Evolutionary conservation across 129 eudicot genomes (phyloP).

Genomic region (Tagetes erecta): DNA sequence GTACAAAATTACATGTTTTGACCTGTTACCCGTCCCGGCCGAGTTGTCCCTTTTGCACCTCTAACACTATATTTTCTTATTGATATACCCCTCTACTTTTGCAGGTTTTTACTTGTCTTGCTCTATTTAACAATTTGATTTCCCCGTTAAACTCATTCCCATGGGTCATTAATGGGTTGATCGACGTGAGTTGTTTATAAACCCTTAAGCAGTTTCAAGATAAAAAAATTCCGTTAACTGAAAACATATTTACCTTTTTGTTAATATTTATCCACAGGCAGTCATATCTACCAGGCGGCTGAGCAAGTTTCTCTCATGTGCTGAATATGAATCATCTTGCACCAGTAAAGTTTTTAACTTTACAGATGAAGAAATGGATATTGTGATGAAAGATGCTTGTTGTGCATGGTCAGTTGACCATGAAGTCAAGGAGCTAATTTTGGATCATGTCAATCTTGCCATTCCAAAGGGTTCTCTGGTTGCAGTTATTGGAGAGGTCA

Average conservation of each 20-base stretch:
- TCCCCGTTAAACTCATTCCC: conserved; percentile 97
- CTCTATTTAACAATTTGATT: conserved; percentile 83
- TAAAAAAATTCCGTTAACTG: neutral
- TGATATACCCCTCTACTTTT: conserved; percentile 22
- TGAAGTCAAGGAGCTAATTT: conserved; percentile 43
- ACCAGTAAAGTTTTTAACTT: conserved; percentile 24
- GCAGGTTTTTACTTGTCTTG: conserved; percentile 98
- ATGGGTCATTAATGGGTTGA: conserved; percentile 95
- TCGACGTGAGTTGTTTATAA: conserved; percentile 66
- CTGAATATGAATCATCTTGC: conserved; percentile 45
- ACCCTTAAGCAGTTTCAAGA: conserved; percentile 9
- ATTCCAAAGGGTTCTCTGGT: conserved; percentile 76
- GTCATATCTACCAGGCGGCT: conserved; percentile 75
- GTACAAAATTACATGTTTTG: neutral
- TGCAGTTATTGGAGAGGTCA: conserved; percentile 91
- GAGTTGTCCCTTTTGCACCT: neutral
- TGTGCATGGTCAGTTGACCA: conserved; percentile 72
- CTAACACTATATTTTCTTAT: conserved; percentile 6
- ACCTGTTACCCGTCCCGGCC: neutral
- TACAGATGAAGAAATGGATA: conserved; percentile 45
- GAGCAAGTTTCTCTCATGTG: conserved; percentile 74
- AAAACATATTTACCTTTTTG: neutral
- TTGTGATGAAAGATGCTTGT: conserved; percentile 61
- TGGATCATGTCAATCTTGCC: conserved; percentile 57
- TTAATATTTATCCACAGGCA: conserved; percentile 52